Conservation (phyloP, 306 rosid genomes). For the Rosa multiflora region DNA sequence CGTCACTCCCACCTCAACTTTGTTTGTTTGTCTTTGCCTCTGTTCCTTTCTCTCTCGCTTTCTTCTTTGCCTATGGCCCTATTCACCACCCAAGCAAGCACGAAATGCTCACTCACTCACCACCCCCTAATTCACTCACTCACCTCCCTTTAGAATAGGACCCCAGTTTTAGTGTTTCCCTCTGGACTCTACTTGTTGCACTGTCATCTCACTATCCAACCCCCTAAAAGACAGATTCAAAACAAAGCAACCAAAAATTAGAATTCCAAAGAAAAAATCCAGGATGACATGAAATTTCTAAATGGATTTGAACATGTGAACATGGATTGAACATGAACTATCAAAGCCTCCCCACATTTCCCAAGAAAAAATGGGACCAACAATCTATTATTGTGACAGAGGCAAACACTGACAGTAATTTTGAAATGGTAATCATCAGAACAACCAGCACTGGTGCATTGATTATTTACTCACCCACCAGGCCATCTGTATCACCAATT, state of each 20-base stretch:
- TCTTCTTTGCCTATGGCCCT: no score
- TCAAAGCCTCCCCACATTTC: slow-evolving; percentile 30
- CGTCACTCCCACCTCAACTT: no score
- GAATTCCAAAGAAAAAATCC: not conserved
- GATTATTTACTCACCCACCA: slow-evolving; percentile 46
- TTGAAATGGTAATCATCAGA: slow-evolving; percentile 69
- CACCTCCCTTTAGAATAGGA: no score
- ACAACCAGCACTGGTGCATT: slow-evolving; percentile 36
- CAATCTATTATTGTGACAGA: slow-evolving; percentile 27
- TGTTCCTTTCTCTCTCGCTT: no score
- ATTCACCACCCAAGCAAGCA: no score
- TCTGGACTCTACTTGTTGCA: slow-evolving; percentile 39
- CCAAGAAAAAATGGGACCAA: slow-evolving; percentile 34
- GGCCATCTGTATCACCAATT: not conserved
- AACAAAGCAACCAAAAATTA: not conserved
- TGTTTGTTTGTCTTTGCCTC: no score
- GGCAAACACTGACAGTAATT: slow-evolving; percentile 54
- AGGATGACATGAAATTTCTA: not conserved
- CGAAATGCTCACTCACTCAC: no score
- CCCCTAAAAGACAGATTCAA: slow-evolving; percentile 28
- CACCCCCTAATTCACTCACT: no score
- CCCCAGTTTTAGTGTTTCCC: slow-evolving; percentile 31
- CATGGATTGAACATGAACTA: slow-evolving; percentile 4
- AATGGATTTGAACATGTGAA: slow-evolving; percentile 27
- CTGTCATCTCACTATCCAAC: slow-evolving; percentile 43